These are phyloP conservation scores for Beauveria medogensis DNA, from an alignment of 2,329 filamentous ascomycete genomes.

Conservation along the genomic window DNA sequence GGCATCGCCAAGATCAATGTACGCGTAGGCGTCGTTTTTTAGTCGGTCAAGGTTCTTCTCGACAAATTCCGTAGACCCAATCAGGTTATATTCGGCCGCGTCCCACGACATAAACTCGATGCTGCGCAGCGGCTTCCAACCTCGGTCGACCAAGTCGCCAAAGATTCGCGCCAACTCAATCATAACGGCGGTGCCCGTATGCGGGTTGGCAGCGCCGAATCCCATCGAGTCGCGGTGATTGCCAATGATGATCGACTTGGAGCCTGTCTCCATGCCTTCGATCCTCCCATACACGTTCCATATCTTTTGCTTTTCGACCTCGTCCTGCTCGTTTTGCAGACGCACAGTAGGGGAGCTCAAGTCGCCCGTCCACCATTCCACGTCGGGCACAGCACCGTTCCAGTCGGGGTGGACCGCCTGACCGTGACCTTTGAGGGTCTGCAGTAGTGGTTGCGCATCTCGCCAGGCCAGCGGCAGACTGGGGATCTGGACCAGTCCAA, in stretches of 20 bases:
- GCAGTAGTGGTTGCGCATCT: constrained; percentile 73
- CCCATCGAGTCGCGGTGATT: constrained; percentile 93
- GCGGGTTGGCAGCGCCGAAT: constrained; percentile 78
- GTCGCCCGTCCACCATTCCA: constrained; percentile 83
- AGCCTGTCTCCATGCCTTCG: constrained; percentile 69
- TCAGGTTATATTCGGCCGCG: constrained; percentile 82
- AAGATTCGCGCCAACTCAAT: constrained; percentile 83
- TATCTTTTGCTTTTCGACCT: constrained; percentile 72
- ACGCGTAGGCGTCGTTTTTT: constrained; percentile 69
- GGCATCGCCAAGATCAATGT: constrained; percentile 83
- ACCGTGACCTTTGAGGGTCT: constrained; percentile 68
- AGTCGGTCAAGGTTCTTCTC: constrained; percentile 72
- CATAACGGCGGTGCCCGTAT: constrained; percentile 83
- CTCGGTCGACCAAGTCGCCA: constrained; percentile 64
- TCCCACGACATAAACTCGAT: constrained; percentile 98
- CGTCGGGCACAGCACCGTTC: constrained; percentile 67
- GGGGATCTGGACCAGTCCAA: constrained; percentile 72
- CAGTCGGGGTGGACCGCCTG: constrained; percentile 60
- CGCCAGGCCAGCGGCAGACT: constrained; percentile 86
- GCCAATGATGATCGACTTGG: constrained; percentile 81
- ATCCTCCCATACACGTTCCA: constrained; percentile 89
- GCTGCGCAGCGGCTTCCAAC: constrained; percentile 87
- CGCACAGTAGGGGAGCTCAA: constrained; percentile 66
- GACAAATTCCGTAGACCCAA: constrained; percentile 91
- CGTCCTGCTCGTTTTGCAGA: constrained; percentile 80